phyloP scores from a whole-genome alignment of 164 flowering plant species.

The Magnolia changhungtana region DNA sequence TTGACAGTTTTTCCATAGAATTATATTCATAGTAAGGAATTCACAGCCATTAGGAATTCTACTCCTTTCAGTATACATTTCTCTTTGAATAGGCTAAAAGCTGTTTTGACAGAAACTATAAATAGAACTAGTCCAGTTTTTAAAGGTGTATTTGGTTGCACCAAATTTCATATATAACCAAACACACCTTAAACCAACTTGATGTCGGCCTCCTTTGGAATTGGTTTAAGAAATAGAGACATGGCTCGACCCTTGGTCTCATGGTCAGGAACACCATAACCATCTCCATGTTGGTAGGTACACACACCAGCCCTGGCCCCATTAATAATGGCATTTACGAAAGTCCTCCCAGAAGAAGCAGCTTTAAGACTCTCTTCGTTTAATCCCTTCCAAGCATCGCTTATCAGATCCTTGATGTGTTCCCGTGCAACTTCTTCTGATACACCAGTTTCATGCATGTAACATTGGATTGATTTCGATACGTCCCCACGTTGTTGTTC shows the following conservation, averaged over 20 bases:
- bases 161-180: too few species aligned
- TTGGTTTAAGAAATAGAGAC: constrained; percentile 10
- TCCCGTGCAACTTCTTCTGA: constrained; percentile 20
- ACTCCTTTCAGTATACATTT: too few species aligned
- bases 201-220: neutral
- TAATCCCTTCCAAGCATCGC: constrained; percentile 19
- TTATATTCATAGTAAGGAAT: too few species aligned
- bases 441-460: constrained; percentile 23
- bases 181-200: too few species aligned
- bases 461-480: constrained; percentile 18
- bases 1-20: too few species aligned
- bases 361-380: constrained; percentile 3
- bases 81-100: too few species aligned
- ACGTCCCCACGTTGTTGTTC: constrained; percentile 20
- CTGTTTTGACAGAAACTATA: too few species aligned
- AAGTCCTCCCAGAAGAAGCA: neutral
- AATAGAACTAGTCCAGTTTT: too few species aligned
- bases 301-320: constrained; percentile 3
- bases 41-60: too few species aligned
- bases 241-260: neutral
- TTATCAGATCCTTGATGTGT: constrained; percentile 12
- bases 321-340: neutral
- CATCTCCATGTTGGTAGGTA: constrained; percentile 26
- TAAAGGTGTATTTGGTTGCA: too few species aligned
- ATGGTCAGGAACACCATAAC: neutral